A percentile compares a stretch with the other conserved stretches of the same genome.
Evolutionary conservation across 2,329 filamentous ascomycete genomes (phyloP).

Genomic region (Coniochaeta prunicola): DNA sequence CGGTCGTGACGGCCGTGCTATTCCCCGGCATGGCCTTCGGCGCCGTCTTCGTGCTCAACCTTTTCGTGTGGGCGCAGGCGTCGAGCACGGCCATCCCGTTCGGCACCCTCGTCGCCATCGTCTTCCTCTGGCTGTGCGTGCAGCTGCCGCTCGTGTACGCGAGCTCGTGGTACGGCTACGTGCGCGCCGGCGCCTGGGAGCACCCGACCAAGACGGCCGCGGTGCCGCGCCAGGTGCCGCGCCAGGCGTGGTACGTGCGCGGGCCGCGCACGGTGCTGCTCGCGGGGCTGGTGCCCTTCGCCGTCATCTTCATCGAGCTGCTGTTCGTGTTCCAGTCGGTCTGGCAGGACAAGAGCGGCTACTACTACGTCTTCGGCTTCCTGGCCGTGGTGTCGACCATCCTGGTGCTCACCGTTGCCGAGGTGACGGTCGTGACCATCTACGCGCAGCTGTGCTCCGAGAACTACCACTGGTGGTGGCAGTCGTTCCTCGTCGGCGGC

Average conservation of each 20-base stretch:
- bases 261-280: constrained; percentile 58
- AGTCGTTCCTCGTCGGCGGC: constrained; percentile 73
- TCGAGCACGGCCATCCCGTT: constrained; percentile 85
- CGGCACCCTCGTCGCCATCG: constrained; percentile 64
- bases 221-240: constrained; percentile 67
- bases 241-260: constrained; percentile 67
- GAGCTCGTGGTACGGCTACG: constrained; percentile 72
- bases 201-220: constrained; percentile 73
- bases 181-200: constrained; percentile 61
- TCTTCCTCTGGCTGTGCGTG: constrained; percentile 75
- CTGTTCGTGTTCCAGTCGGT: constrained; percentile 81
- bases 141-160: constrained; percentile 79
- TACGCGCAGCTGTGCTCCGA: constrained; percentile 79
- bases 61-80: constrained; percentile 86
- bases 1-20: constrained; percentile 66
- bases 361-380: constrained; percentile 90
- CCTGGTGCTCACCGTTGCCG: constrained; percentile 68
- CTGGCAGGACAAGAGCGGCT: constrained; percentile 86
- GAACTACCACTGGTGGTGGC: constrained; percentile 93
- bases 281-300: constrained; percentile 74
- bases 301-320: constrained; percentile 81
- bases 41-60: constrained; percentile 71
- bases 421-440: constrained; percentile 76
- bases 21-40: constrained; percentile 74
- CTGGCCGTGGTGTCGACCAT: constrained; percentile 66